These are phyloP conservation scores for Aspergillus tanneri DNA, from an alignment of 2,329 filamentous ascomycete genomes.

Conservation along the genomic window DNA sequence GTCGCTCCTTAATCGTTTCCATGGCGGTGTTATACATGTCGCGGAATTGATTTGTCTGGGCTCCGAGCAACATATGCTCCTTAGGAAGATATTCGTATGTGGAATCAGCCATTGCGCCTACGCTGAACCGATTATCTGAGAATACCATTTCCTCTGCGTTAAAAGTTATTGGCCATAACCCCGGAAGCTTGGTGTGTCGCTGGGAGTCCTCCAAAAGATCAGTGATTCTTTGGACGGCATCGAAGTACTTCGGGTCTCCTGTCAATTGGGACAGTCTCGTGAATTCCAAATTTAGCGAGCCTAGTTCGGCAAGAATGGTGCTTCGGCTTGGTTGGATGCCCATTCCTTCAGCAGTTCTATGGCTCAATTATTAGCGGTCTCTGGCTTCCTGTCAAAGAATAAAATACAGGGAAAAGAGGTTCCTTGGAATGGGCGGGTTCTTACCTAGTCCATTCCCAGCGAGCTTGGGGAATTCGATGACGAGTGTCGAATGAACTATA, in stretches of 20 bases:
- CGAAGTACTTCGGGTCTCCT: constrained; percentile 77
- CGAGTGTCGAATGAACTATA: constrained; percentile 86
- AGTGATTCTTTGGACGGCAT: constrained; percentile 82
- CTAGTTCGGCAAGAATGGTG: constrained; percentile 70
- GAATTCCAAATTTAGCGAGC: constrained; percentile 84
- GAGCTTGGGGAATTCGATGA: constrained; percentile 84
- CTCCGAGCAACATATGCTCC: constrained; percentile 47
- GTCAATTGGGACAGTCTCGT: constrained; percentile 85
- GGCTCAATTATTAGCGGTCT: constrained; percentile 7
- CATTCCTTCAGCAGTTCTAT: constrained; percentile 31
- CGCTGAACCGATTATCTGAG: constrained; percentile 37
- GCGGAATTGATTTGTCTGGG: constrained; percentile 41
- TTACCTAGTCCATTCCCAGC: constrained; percentile 73
- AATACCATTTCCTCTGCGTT: constrained; percentile 52
- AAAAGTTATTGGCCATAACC: constrained; percentile 75
- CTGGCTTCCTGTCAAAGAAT: not conserved
- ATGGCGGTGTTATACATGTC: constrained; percentile 46
- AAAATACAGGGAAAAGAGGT: not conserved
- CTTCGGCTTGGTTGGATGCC: constrained; percentile 54
- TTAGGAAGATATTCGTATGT: constrained; percentile 54
- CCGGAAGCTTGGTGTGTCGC: constrained; percentile 66
- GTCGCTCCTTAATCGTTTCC: constrained; percentile 38
- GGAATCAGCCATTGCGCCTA: constrained; percentile 50
- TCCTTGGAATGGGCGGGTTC: constrained; percentile 13
- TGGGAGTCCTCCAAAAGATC: constrained; percentile 74